A percentile compares a stretch with the other conserved stretches of the same genome.
phyloP scores from a whole-genome alignment of 257 asterid genomes.

The Knoxia roxburghii region DNA sequence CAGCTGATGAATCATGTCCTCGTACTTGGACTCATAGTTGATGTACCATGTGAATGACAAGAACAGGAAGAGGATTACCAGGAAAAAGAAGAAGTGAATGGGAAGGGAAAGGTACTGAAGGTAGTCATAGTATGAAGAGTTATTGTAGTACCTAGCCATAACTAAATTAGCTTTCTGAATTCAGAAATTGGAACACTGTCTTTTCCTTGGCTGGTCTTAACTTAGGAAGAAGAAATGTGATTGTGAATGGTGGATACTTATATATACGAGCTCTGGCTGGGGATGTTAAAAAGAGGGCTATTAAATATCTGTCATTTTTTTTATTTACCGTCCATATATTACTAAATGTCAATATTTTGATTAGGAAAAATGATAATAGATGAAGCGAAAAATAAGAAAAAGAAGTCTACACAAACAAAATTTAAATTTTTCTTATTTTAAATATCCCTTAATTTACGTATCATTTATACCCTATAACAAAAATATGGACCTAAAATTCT shows the following conservation, averaged over 20 bases:
- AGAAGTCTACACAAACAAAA: too few species aligned
- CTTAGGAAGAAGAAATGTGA: not conserved
- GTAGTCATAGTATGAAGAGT: conserved; percentile 50
- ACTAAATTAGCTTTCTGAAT: not conserved
- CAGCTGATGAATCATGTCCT: conserved; percentile 43
- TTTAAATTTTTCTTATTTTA: too few species aligned
- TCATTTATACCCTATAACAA: too few species aligned
- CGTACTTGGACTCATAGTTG: conserved; percentile 51
- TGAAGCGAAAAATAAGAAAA: too few species aligned
- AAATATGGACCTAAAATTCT: too few species aligned
- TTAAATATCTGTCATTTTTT: too few species aligned
- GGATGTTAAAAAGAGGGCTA: too few species aligned
- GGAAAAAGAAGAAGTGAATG: conserved; percentile 52
- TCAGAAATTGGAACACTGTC: not conserved
- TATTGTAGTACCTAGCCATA: conserved; percentile 57
- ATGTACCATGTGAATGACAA: conserved; percentile 71
- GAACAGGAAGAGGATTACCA: conserved; percentile 46
- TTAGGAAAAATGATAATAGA: too few species aligned
- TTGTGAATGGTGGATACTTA: not conserved
- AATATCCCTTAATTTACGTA: too few species aligned
- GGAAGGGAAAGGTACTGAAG: conserved; percentile 58
- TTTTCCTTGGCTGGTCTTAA: not conserved
- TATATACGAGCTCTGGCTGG: too few species aligned
- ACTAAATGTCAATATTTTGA: too few species aligned
- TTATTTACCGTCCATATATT: too few species aligned